Percentiles rank a stretch among this genome's conserved stretches.
These are phyloP conservation scores for Hypoxylon perforatum DNA, from an alignment of 495 filamentous ascomycete species.

Conservation along the genomic window DNA sequence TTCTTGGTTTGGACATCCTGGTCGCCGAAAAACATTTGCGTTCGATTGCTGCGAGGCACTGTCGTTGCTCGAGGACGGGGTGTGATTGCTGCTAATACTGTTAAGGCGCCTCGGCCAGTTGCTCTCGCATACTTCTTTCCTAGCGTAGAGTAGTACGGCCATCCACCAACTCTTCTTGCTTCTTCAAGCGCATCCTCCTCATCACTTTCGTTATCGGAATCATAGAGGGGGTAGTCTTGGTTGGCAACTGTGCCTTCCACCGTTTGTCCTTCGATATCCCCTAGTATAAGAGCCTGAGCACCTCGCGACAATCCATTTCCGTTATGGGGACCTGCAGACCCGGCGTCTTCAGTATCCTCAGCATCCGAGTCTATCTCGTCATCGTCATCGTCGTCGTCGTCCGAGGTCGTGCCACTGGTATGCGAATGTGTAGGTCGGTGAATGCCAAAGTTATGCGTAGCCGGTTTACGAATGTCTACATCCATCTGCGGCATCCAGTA, in stretches of 20 bases:
- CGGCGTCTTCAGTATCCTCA: constrained; percentile 49
- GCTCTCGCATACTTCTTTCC: constrained; percentile 47
- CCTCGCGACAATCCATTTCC: constrained; percentile 49
- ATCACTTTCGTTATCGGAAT: constrained; percentile 85
- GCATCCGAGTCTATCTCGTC: constrained; percentile 70
- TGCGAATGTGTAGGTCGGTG: constrained; percentile 78
- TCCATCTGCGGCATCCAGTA: constrained; percentile 99
- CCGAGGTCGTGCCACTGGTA: constrained; percentile 80
- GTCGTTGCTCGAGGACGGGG: constrained; percentile 70
- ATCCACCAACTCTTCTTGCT: constrained; percentile 76
- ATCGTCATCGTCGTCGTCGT: constrained; percentile 70
- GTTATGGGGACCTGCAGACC: constrained; percentile 18
- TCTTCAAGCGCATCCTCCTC: constrained; percentile 76
- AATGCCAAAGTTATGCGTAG: constrained; percentile 87
- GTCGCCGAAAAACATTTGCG: constrained; percentile 57
- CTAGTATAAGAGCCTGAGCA: constrained; percentile 42
- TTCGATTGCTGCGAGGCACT: constrained; percentile 64
- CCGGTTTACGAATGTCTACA: constrained; percentile 94
- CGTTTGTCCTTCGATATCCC: constrained; percentile 62
- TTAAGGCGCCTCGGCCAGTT: constrained; percentile 50
- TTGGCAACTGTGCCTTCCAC: constrained; percentile 60
- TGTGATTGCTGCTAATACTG: constrained; percentile 61
- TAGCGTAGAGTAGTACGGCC: constrained; percentile 71
- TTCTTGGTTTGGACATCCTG: constrained; percentile 67
- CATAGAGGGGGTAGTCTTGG: constrained; percentile 87